These are phyloP conservation scores for Penicillium sp. DNA, from an alignment of 2,329 filamentous ascomycete species.

Conservation along the genomic window DNA sequence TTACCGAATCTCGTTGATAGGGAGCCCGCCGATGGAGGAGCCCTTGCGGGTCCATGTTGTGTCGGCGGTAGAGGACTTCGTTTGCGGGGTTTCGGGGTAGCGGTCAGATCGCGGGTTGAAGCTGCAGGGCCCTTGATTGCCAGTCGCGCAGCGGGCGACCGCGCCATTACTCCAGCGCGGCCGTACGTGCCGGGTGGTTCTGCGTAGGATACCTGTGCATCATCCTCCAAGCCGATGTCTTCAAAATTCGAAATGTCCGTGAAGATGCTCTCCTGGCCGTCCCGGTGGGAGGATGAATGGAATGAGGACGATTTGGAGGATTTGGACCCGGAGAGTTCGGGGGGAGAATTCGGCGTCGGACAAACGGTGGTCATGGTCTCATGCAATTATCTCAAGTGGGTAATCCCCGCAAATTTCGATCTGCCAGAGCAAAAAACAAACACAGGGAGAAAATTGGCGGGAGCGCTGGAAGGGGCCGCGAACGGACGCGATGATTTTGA, in stretches of 20 bases:
- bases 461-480: slow-evolving; percentile 20
- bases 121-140: slow-evolving; percentile 27
- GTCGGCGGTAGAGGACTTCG: slow-evolving; percentile 24
- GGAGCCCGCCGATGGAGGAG: slow-evolving; percentile 27
- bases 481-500: slow-evolving; percentile 17
- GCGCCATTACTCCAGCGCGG: slow-evolving; percentile 25
- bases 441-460: slow-evolving; percentile 3
- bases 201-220: slow-evolving; percentile 45
- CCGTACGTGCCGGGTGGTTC: slow-evolving; percentile 30
- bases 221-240: slow-evolving; percentile 82
- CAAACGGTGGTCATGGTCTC: slow-evolving; percentile 44
- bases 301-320: slow-evolving; percentile 89
- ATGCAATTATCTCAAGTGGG: slow-evolving; percentile 22
- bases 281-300: slow-evolving; percentile 69
- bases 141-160: slow-evolving; percentile 28
- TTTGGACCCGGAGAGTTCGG: slow-evolving; percentile 77
- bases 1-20: slow-evolving; percentile 26
- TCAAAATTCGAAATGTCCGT: slow-evolving; percentile 82
- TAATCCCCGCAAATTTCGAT: slow-evolving; percentile 13
- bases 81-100: slow-evolving; percentile 25
- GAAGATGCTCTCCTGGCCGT: slow-evolving; percentile 63
- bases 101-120: slow-evolving; percentile 36
- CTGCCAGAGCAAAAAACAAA: slow-evolving; percentile 4
- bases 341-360: slow-evolving; percentile 63
- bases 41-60: slow-evolving; percentile 28